Evolutionary conservation across 495 filamentous ascomycete species (phyloP), one percentile per base, ranked within the genome.

Genomic region (Aspergillus affinis): DNA sequence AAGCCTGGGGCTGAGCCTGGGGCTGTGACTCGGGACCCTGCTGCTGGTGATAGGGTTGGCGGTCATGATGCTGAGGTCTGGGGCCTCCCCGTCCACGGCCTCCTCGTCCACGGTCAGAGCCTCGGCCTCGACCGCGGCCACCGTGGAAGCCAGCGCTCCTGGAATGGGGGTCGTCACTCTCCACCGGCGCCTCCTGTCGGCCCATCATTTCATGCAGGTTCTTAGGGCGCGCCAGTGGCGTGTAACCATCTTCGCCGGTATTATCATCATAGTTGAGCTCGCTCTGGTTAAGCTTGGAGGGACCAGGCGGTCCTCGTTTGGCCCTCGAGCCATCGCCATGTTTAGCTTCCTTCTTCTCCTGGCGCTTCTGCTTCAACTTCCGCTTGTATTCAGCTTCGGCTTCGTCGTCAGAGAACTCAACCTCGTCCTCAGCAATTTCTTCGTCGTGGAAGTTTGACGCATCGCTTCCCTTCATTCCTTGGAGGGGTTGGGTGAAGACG

Each of bases 331-430:
- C 57, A 59, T 72, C 63, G 65, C 75, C 73, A 57, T 65, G 67
- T 52, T 66, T 72, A 41, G 72, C 71, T 18, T 78, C 73, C 64
- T 77, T 75, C 69, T 72, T 82, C 61, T 79, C 77, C 57, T 82
- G 71, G 56, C 78, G 68, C 63, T 81, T 82, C 70, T 87, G 76
- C 73, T 89, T 90, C 61, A 83, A 68, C 65, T 86, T 89, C 52
- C 79, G 76, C 77, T 89, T 95, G 69, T 90, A 84, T 65, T 92
- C 90, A 7, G 86, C 87, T 71, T 98, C 94, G 20, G 89, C 88
- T 75, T 98, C 94, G 62, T 98, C 94, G 63, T 98, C 94, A 0
- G 92, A 97, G 67, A 97, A 98, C 66, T 97, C 94, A 32, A 90
- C 81, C 68, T 97, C 93, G 17, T 92, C 88, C 23, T 88, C 89